phyloP scores from a whole-genome alignment of 2,329 filamentous ascomycete genomes.

The Bipolaris gigantea region DNA sequence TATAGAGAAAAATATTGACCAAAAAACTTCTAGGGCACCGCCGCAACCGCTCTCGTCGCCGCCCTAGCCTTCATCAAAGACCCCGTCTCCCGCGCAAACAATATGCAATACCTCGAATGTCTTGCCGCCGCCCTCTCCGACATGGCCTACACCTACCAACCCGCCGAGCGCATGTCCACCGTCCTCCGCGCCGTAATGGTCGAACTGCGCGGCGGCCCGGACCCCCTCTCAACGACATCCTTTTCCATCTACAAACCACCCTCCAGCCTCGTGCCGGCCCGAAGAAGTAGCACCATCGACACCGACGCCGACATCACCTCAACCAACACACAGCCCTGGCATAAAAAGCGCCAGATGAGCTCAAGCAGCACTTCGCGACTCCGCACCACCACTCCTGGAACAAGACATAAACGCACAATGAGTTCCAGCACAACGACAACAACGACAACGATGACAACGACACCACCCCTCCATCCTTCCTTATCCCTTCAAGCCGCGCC shows the following conservation, averaged over 20 bases:
- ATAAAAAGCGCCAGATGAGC: conserved; percentile 35
- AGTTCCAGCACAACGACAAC: conserved; percentile 2
- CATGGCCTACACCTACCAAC: conserved; percentile 58
- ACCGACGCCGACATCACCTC: conserved; percentile 17
- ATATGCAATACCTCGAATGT: conserved; percentile 57
- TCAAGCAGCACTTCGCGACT: conserved; percentile 10
- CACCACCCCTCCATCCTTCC: conserved; percentile 13
- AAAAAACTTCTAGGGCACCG: conserved; percentile 47
- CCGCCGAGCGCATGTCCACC: conserved; percentile 57
- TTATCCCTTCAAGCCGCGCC: conserved; percentile 19
- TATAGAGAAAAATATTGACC: neutral
- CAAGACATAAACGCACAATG: conserved; percentile 4
- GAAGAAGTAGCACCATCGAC: conserved; percentile 31
- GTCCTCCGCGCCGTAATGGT: conserved; percentile 57
- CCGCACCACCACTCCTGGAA: conserved; percentile 18
- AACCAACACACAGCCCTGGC: neutral
- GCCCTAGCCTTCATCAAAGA: conserved; percentile 49
- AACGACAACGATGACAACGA: neutral
- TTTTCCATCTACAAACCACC: conserved; percentile 33
- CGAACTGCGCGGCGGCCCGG: conserved; percentile 46
- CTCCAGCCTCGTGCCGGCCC: conserved; percentile 33
- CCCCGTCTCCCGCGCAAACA: conserved; percentile 43
- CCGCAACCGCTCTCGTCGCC: conserved; percentile 58
- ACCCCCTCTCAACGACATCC: conserved; percentile 7
- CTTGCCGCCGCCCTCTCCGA: conserved; percentile 56